Conservation (phyloP, 495 filamentous ascomycete species). For the Penicillium samsonianum region DNA sequence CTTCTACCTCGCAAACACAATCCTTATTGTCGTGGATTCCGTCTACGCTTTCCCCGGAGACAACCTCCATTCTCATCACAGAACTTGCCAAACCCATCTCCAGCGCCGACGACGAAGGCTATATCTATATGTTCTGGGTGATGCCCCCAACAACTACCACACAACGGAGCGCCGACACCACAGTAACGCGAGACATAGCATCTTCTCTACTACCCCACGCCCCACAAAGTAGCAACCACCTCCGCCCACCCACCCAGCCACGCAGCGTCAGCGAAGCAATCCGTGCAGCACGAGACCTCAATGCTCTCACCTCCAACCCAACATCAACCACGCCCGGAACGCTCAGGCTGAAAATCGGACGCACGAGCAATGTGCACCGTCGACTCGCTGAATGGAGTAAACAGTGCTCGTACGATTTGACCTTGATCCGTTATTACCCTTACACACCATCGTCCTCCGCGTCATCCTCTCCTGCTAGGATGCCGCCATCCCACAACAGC, state of each 20-base stretch:
- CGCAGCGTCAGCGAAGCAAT: constrained; percentile 69
- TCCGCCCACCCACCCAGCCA: constrained; percentile 41
- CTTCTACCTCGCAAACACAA: constrained; percentile 47
- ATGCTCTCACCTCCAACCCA: constrained; percentile 39
- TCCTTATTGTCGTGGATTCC: constrained; percentile 68
- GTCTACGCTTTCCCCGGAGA: constrained; percentile 58
- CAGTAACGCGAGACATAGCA: constrained; percentile 57
- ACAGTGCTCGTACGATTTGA: constrained; percentile 87
- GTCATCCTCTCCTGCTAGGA: constrained; percentile 29
- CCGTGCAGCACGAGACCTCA: constrained; percentile 50
- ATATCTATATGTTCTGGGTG: constrained; percentile 98
- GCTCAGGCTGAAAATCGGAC: constrained; percentile 88
- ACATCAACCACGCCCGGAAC: constrained; percentile 38
- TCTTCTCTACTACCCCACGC: constrained; percentile 56
- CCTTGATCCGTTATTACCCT: constrained; percentile 88
- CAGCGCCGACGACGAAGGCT: constrained; percentile 76
- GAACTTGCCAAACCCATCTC: constrained; percentile 86
- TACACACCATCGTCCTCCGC: constrained; percentile 62
- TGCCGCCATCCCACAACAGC: constrained; percentile 10
- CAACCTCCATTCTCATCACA: constrained; percentile 62
- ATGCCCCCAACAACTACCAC: constrained; percentile 52
- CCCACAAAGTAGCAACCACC: constrained; percentile 12
- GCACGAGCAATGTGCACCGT: constrained; percentile 86
- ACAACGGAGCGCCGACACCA: constrained; percentile 28
- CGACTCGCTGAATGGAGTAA: constrained; percentile 88